These are phyloP conservation scores for Acanthamoeba lenticulata DNA, from an alignment of 208 protist species.

Conservation along the genomic window DNA sequence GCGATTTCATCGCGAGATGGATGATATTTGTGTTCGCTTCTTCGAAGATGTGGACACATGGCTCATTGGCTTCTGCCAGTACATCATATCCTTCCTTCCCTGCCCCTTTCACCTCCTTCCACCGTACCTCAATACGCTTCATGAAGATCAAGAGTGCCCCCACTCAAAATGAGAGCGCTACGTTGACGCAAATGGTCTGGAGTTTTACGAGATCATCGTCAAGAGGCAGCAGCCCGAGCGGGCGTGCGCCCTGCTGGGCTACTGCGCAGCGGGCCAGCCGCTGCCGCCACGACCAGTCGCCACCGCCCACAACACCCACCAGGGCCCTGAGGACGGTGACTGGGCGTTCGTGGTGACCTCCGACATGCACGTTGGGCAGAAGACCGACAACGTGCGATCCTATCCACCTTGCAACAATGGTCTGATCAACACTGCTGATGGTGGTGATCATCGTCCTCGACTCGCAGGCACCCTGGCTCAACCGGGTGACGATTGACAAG, in stretches of 20 bases:
- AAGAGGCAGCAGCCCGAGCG: background rate
- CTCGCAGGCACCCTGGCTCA: background rate
- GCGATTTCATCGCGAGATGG: background rate
- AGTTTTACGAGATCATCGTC: background rate
- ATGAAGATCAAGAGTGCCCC: background rate
- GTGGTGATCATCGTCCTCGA: no score
- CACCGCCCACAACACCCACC: background rate
- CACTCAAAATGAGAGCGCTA: background rate
- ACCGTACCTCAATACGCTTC: background rate
- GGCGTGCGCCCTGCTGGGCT: background rate
- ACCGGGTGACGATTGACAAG: background rate
- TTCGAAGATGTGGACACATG: background rate
- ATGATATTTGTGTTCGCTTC: background rate
- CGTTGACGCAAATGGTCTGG: background rate
- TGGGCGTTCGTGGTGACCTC: background rate
- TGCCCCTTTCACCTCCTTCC: background rate
- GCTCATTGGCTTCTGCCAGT: slow-evolving; percentile 18
- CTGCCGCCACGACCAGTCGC: background rate
- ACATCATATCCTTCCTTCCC: background rate
- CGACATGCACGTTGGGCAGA: slow-evolving; percentile 1
- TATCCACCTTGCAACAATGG: background rate
- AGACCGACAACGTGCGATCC: background rate
- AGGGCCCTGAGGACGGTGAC: background rate
- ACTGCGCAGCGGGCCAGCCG: background rate
- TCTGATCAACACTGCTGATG: background rate